Conservation (phyloP, 768 basidiomycete genomes). For the Mycena belliarum region DNA sequence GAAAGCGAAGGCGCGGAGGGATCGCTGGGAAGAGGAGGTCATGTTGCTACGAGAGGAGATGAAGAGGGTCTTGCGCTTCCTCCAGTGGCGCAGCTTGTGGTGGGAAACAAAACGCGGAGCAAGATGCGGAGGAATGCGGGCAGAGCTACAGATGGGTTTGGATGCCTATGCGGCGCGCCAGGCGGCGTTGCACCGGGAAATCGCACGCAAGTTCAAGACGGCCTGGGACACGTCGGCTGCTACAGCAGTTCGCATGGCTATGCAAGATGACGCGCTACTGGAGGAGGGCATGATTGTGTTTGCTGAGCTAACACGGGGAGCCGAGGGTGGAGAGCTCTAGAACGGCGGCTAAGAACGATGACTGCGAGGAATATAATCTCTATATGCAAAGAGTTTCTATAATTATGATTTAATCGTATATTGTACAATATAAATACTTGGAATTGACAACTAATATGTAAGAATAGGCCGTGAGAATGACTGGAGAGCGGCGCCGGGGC, state of each 20-base stretch:
- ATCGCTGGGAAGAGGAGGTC: neutral
- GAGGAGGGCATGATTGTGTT: neutral
- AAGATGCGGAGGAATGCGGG: no score
- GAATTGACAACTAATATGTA: no score
- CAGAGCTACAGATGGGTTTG: neutral
- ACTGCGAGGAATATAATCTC: no score
- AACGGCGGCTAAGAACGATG: no score
- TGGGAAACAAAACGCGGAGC: neutral
- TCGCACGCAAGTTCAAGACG: neutral
- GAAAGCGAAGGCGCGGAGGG: neutral
- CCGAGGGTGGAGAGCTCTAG: no score
- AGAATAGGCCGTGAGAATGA: no score
- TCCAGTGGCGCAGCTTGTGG: neutral
- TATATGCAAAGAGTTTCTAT: no score
- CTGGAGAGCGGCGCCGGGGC: no score
- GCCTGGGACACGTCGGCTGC: neutral
- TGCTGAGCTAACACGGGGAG: neutral
- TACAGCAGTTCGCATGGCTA: neutral
- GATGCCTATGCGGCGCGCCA: neutral
- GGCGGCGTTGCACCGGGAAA: neutral
- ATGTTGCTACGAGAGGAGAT: neutral
- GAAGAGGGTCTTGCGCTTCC: neutral
- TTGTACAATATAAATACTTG: no score
- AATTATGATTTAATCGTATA: no score
- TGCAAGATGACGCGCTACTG: neutral